Evolutionary conservation across 2,329 filamentous ascomycete genomes (phyloP), one percentile per base, ranked within the genome.

Genomic region (Fusarium proliferatum): DNA sequence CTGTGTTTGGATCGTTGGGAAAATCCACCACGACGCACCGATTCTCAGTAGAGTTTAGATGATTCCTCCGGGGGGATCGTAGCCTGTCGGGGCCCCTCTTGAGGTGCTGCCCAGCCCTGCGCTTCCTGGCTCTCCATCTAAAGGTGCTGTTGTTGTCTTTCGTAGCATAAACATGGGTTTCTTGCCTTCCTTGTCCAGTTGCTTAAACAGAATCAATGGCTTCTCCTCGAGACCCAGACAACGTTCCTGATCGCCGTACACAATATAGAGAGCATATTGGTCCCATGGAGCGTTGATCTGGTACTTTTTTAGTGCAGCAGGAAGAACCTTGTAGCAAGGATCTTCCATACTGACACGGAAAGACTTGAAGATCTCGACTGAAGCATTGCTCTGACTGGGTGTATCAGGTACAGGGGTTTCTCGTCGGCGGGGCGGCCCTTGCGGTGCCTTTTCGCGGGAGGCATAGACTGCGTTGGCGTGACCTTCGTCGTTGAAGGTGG

Each of bases 121-220:
- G 71, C 88, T 89, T 21, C 88, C 88, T 15, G 87, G 87, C 2
- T 84, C 82, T 49, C 88, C 87, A 57, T 90, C 88, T 30, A 83
- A 83, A 58, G 84, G 84, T 15, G 87, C 87, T 43, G 86, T 87
- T 53, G 88, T 89, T 39, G 88, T 91, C 82, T 91, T 91, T 64
- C 96, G 87, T 64, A 99, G 86, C 96, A 99, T 99, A 80, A 99
- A 99, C 96, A 98, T 98, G 28, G 96, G 96, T 81, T 98, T 99
- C 84, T 97, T 93, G 52, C 96, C 96, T 85, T 98, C 96, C 81
- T 95, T 95, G 80, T 98, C 95, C 64, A 99, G 86, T 81, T 98
- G 95, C 84, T 99, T 99, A 85, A 99, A 99, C 71, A 99, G 84
- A 71, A 98, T 97, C 66, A 99, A 85, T 15, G 96, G 96, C 79